phyloP scores from a whole-genome alignment of 1,284 basidiomycete species.

The Ustilago cynodontis region DNA sequence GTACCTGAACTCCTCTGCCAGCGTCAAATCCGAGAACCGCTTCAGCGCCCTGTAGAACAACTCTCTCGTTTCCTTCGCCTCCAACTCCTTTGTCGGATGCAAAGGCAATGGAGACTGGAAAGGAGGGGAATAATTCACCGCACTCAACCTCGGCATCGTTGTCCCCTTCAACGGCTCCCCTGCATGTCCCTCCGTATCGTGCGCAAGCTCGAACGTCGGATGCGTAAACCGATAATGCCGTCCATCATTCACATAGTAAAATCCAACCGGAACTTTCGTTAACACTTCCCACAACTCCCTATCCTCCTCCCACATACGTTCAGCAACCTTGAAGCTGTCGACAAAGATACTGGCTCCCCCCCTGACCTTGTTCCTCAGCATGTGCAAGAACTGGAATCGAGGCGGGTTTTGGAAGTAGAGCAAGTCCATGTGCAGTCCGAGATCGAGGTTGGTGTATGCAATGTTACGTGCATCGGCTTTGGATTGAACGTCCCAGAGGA shows the following conservation, averaged over 20 bases:
- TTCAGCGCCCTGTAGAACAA: constrained; percentile 74
- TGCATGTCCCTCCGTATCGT: constrained; percentile 49
- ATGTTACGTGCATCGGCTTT: constrained; percentile 82
- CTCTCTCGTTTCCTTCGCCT: constrained; percentile 28
- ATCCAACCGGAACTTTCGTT: constrained; percentile 78
- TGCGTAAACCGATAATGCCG: constrained; percentile 86
- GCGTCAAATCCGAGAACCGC: constrained; percentile 77
- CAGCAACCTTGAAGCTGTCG: constrained; percentile 81
- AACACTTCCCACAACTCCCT: constrained; percentile 77
- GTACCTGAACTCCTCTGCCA: constrained; percentile 75
- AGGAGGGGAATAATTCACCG: constrained; percentile 91
- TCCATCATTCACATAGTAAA: constrained; percentile 91
- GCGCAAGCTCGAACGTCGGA: constrained; percentile 80
- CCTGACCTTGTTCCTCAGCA: constrained; percentile 77
- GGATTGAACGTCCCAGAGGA: constrained; percentile 88
- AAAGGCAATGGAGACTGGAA: constrained; percentile 82
- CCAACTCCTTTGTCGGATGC: constrained; percentile 42
- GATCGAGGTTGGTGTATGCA: constrained; percentile 90
- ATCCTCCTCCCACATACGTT: constrained; percentile 74
- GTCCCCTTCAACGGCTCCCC: constrained; percentile 32
- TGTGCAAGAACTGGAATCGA: constrained; percentile 90
- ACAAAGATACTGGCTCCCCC: constrained; percentile 92
- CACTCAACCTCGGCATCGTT: constrained; percentile 62
- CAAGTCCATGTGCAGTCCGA: constrained; percentile 90
- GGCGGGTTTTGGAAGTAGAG: constrained; percentile 75